A percentile compares a stretch with the other conserved stretches of the same genome.
Evolutionary conservation across 1,139 yeast species (phyloP).

Genomic region (Ogataea hybrid): DNA sequence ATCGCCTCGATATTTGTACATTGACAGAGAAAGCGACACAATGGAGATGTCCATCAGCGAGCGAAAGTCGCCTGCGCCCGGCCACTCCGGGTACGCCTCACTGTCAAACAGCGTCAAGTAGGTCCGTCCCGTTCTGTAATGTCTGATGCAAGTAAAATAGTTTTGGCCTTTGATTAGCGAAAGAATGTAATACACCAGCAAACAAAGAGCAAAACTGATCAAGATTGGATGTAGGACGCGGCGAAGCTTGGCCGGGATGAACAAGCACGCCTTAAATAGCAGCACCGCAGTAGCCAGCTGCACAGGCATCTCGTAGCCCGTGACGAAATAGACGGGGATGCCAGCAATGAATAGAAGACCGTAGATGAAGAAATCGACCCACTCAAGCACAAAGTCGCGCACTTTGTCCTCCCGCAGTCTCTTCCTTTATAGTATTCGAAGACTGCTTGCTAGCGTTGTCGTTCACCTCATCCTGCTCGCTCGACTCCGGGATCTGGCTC

Average conservation of each 20-base stretch:
- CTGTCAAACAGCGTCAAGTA: conserved; percentile 57
- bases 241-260: conserved; percentile 49
- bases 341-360: conserved; percentile 48
- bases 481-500: neutral
- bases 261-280: conserved; percentile 50
- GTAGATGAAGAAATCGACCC: conserved; percentile 60
- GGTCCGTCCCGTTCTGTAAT: conserved; percentile 68
- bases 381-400: conserved; percentile 20
- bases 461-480: no score
- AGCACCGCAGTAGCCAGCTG: conserved; percentile 61
- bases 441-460: no score
- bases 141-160: conserved; percentile 47
- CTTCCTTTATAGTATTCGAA: no score
- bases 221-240: conserved; percentile 68
- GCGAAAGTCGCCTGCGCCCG: conserved; percentile 80
- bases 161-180: conserved; percentile 44
- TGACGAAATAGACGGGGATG: conserved; percentile 50
- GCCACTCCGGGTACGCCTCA: conserved; percentile 41
- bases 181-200: conserved; percentile 61
- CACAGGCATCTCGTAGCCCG: conserved; percentile 57
- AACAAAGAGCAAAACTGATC: conserved; percentile 58
- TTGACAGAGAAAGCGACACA: conserved; percentile 67
- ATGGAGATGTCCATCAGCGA: conserved; percentile 75
- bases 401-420: conserved; percentile 3
- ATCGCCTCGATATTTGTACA: no score